Evolutionary conservation across 345 rosid genomes (phyloP).

Genomic region (Citrus maxima): DNA sequence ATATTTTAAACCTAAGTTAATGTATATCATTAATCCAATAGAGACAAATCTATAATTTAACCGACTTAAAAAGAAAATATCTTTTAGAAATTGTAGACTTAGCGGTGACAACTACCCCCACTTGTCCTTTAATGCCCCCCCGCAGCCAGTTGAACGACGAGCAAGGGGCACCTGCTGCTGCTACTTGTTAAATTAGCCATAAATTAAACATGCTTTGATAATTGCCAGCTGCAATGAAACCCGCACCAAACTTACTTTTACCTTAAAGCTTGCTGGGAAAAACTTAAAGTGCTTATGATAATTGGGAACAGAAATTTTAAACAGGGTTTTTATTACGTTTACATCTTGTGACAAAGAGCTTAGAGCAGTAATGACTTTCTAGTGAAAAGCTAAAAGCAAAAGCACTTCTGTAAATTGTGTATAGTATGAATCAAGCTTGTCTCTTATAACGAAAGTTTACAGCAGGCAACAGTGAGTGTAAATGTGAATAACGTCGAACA

Average conservation of each 20-base stretch:
- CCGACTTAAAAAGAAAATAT: too few relatives aligned
- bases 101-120: too few relatives aligned
- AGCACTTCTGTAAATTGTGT: not conserved
- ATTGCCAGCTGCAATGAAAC: not conserved
- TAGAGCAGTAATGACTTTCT: not conserved
- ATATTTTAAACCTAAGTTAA: too few relatives aligned
- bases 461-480: not conserved
- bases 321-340: not conserved
- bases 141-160: too few relatives aligned
- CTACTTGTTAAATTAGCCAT: too few relatives aligned
- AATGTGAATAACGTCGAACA: not conserved
- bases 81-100: too few relatives aligned
- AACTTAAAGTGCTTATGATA: not conserved
- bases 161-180: too few relatives aligned
- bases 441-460: not conserved
- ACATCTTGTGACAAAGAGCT: not conserved
- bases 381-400: not conserved
- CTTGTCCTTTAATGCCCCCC: too few relatives aligned
- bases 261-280: constrained; percentile 14
- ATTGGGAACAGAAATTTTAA: too few relatives aligned
- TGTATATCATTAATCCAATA: too few relatives aligned
- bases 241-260: constrained; percentile 10
- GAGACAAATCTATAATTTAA: too few relatives aligned
- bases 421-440: not conserved
- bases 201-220: not conserved